Conservation (phyloP, 2,329 filamentous ascomycete genomes). For the Pezicula carpinea region DNA sequence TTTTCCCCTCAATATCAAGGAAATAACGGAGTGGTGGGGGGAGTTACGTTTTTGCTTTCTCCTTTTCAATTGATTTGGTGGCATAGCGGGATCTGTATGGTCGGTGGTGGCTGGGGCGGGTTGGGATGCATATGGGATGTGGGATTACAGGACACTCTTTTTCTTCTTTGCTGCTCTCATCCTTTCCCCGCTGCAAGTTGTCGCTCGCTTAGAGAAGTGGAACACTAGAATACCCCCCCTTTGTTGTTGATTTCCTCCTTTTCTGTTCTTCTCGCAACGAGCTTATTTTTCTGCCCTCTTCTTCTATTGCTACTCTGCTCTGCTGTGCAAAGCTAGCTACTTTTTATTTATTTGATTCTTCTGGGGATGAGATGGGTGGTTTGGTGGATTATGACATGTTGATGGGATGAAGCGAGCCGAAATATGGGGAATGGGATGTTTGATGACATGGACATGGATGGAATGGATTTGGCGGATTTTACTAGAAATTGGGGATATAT, state of each 20-base stretch:
- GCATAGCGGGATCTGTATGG: constrained; percentile 16
- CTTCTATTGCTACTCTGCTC: background rate
- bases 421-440: no score
- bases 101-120: constrained; percentile 1
- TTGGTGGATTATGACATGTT: background rate
- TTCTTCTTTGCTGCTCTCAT: constrained; percentile 6
- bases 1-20: constrained; percentile 9
- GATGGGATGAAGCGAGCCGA: no score
- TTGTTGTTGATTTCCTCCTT: constrained; percentile 8
- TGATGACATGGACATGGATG: no score
- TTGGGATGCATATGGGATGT: constrained; percentile 3
- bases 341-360: background rate
- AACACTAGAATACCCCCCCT: constrained; percentile 17
- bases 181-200: constrained; percentile 3
- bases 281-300: background rate
- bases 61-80: constrained; percentile 8
- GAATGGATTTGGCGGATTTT: no score
- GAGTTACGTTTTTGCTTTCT: constrained; percentile 10
- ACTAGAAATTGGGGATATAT: no score
- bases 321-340: background rate
- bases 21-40: constrained; percentile 11
- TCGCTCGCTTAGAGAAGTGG: constrained; percentile 13
- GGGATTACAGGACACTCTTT: constrained; percentile 19
- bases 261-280: background rate
- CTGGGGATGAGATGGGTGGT: background rate